These are phyloP conservation scores for Mrakia hoshinonis DNA, from an alignment of 768 basidiomycete species.

Conservation along the genomic window DNA sequence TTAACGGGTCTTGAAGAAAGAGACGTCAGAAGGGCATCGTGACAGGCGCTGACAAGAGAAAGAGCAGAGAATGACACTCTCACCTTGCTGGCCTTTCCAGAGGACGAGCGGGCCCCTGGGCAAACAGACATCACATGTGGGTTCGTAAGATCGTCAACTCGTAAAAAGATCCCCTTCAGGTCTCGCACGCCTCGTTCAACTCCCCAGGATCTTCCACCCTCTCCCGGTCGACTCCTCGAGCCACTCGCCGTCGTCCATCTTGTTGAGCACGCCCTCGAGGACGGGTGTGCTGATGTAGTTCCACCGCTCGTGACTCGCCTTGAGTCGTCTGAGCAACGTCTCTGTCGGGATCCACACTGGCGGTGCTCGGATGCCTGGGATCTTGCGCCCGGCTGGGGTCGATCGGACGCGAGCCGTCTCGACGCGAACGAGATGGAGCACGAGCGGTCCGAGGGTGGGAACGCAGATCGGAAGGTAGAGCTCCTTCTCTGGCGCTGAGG, in stretches of 20 bases:
- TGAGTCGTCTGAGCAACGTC: conserved; percentile 8
- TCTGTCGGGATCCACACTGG: neutral
- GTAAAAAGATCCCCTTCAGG: too few relatives aligned
- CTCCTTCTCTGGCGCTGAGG: neutral
- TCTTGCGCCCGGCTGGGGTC: neutral
- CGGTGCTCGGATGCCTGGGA: neutral
- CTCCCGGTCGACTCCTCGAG: conserved; percentile 3
- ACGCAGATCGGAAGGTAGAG: conserved; percentile 6
- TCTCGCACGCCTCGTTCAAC: too few relatives aligned
- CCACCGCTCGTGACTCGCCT: conserved; percentile 2
- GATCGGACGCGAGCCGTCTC: conserved; percentile 1
- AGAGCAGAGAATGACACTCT: too few relatives aligned
- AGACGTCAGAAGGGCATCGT: too few relatives aligned
- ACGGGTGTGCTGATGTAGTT: neutral
- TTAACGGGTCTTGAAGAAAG: too few relatives aligned
- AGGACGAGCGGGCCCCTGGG: too few relatives aligned
- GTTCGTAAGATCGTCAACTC: too few relatives aligned
- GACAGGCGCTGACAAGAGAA: too few relatives aligned
- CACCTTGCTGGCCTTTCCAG: too few relatives aligned
- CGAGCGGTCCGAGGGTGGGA: conserved; percentile 9
- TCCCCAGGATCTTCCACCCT: conserved; percentile 2
- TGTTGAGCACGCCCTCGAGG: neutral
- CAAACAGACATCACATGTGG: too few relatives aligned
- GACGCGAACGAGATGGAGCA: conserved; percentile 9
- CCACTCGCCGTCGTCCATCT: neutral